Evolutionary conservation across 2,329 filamentous ascomycete species (phyloP).

Genomic region (Furcasterigmium furcatum): DNA sequence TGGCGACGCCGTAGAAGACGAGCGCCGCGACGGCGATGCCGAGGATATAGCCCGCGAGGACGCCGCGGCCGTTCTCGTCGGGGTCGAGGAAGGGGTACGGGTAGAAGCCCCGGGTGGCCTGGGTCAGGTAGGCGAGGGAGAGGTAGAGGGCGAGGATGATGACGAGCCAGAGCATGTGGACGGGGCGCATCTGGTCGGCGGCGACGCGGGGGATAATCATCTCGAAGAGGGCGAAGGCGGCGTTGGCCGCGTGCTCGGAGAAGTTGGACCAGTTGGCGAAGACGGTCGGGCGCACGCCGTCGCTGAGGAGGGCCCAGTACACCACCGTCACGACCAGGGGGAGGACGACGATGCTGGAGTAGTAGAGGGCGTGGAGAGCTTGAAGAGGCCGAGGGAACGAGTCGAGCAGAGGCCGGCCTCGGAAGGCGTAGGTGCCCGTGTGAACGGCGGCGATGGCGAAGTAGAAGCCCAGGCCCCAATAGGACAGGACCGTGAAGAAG

Average conservation of each 20-base stretch:
- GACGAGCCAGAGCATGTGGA: conserved; percentile 66
- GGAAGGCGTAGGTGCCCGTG: conserved; percentile 62
- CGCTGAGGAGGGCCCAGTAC: conserved; percentile 64
- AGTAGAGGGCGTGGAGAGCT: conserved; percentile 61
- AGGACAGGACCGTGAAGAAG: conserved; percentile 80
- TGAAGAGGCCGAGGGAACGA: conserved; percentile 59
- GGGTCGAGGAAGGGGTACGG: conserved; percentile 77
- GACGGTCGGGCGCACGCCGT: conserved; percentile 29
- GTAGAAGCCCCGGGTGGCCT: conserved; percentile 68
- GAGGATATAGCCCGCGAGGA: conserved; percentile 63
- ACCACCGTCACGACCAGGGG: conserved; percentile 70
- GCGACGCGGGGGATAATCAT: conserved; percentile 64
- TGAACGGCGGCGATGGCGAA: conserved; percentile 65
- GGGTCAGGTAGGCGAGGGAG: conserved; percentile 65
- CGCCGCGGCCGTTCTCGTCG: conserved; percentile 38
- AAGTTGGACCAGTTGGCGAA: conserved; percentile 64
- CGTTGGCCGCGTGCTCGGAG: conserved; percentile 74
- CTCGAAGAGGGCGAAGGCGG: conserved; percentile 71
- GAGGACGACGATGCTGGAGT: conserved; percentile 59
- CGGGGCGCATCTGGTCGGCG: conserved; percentile 47
- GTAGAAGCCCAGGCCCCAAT: conserved; percentile 82
- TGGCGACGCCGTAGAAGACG: conserved; percentile 50
- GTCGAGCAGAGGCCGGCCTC: conserved; percentile 52
- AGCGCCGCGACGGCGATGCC: conserved; percentile 51
- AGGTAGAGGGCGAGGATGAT: conserved; percentile 72